Evolutionary conservation across 345 rosid genomes (phyloP).

Genomic region (Pugionium cornutum): DNA sequence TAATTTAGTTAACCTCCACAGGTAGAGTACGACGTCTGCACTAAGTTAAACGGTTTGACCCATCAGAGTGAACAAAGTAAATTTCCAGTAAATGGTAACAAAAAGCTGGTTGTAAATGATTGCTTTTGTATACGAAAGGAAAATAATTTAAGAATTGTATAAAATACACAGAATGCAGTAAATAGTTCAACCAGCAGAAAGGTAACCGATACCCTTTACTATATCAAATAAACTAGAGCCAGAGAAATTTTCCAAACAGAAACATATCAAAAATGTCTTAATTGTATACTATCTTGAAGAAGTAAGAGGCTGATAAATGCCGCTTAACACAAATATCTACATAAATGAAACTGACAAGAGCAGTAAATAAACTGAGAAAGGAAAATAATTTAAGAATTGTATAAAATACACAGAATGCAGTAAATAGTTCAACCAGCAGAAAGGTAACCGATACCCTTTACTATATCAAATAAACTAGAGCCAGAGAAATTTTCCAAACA

Average conservation of each 20-base stretch:
- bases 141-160: neutral
- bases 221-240: neutral
- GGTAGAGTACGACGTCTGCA: neutral
- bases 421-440: neutral
- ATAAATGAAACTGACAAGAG: neutral
- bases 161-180: neutral
- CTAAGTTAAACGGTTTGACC: neutral
- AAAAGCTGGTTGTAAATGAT: constrained; percentile 3
- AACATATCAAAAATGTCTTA: constrained; percentile 5
- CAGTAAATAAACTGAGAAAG: too few species aligned
- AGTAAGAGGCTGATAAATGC: neutral
- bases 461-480: neutral
- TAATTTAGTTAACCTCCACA: constrained; percentile 11
- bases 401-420: neutral
- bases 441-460: neutral
- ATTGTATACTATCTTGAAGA: neutral
- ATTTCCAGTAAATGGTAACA: neutral
- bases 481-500: neutral
- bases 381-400: neutral
- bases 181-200: constrained; percentile 4
- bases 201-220: neutral
- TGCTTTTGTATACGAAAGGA: neutral
- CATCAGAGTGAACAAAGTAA: neutral
- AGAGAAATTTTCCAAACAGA: neutral
- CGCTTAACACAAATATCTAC: neutral